phyloP scores from a whole-genome alignment of 371 early-diverging fungal genomes.

The Lichtheimia corymbifera region DNA sequence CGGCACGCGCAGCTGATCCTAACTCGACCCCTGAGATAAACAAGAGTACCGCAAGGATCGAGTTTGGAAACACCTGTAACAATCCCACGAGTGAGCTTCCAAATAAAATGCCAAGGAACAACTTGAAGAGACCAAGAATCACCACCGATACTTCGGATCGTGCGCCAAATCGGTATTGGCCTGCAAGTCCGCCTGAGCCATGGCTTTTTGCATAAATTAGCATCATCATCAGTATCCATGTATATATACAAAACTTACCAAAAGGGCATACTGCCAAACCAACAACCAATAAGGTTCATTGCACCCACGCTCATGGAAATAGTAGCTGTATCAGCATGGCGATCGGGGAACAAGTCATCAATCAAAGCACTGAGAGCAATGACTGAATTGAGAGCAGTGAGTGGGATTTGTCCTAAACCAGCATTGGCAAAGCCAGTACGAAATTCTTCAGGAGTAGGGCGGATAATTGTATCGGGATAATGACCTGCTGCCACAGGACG shows the following conservation, averaged over 20 bases:
- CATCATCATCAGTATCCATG: too few species aligned
- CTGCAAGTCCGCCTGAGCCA: slow-evolving; percentile 89
- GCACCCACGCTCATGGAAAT: slow-evolving; percentile 75
- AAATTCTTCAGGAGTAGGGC: slow-evolving; percentile 70
- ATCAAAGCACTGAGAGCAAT: slow-evolving; percentile 79
- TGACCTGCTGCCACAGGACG: slow-evolving; percentile 61
- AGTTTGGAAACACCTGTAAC: slow-evolving; percentile 70
- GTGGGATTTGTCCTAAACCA: slow-evolving; percentile 86
- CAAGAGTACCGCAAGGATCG: slow-evolving; percentile 85
- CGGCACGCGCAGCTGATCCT: slow-evolving; percentile 63
- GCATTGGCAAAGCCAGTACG: slow-evolving; percentile 74
- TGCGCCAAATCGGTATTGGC: slow-evolving; percentile 92
- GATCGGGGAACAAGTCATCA: slow-evolving; percentile 81
- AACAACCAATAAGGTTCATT: slow-evolving; percentile 85
- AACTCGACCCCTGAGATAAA: slow-evolving; percentile 83
- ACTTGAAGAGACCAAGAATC: slow-evolving; percentile 74
- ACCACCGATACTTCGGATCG: slow-evolving; percentile 81
- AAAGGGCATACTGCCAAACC: slow-evolving; percentile 87
- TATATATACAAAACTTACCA: slow-evolving; percentile 42
- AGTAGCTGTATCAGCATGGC: slow-evolving; percentile 55
- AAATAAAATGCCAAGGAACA: slow-evolving; percentile 77
- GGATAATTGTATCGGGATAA: slow-evolving; percentile 54
- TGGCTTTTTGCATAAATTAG: slow-evolving; percentile 38
- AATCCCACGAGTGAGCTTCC: slow-evolving; percentile 77
- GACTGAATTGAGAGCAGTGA: slow-evolving; percentile 86